phyloP scores from a whole-genome alignment of 768 basidiomycete genomes.

The Amanita exitialis region DNA sequence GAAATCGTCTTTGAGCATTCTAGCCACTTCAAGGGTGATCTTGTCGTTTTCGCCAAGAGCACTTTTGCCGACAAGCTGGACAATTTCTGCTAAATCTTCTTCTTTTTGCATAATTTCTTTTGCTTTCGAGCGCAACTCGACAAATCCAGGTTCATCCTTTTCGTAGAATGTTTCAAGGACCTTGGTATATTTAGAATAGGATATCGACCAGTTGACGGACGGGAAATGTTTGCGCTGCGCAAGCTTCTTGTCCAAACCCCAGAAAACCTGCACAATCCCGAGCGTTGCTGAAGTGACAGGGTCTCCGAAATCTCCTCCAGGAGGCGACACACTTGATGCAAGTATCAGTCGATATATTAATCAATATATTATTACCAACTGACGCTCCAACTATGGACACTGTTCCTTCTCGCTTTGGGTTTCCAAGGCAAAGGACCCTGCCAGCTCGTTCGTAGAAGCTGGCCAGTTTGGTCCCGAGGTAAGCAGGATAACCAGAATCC shows the following conservation, averaged over 20 bases:
- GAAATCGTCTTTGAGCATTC: constrained; percentile 96
- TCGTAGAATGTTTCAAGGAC: constrained; percentile 92
- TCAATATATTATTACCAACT: constrained; percentile 24
- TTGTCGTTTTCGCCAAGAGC: constrained; percentile 96
- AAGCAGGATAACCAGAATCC: constrained; percentile 98
- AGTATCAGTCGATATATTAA: constrained; percentile 4
- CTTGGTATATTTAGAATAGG: constrained; percentile 97
- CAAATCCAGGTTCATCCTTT: constrained; percentile 84
- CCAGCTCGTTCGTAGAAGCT: constrained; percentile 99
- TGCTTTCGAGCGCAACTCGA: constrained; percentile 82
- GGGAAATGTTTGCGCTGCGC: constrained; percentile 99
- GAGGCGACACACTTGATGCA: constrained; percentile 78
- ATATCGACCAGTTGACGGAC: constrained; percentile 99
- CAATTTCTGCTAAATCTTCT: constrained; percentile 96
- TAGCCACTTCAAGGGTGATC: constrained; percentile 94
- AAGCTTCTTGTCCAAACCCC: constrained; percentile 99
- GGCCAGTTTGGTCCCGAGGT: constrained; percentile 90
- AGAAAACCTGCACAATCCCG: constrained; percentile 99
- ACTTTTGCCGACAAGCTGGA: constrained; percentile 98
- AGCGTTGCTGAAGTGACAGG: constrained; percentile 97
- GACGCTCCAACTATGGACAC: constrained; percentile 99
- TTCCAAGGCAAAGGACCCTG: constrained; percentile 88
- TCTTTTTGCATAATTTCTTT: constrained; percentile 99
- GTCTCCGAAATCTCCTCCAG: constrained; percentile 98
- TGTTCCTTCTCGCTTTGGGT: constrained; percentile 79